Evolutionary conservation across 345 rosid species (phyloP).

Genomic region (Eucalyptus erythrocorys): DNA sequence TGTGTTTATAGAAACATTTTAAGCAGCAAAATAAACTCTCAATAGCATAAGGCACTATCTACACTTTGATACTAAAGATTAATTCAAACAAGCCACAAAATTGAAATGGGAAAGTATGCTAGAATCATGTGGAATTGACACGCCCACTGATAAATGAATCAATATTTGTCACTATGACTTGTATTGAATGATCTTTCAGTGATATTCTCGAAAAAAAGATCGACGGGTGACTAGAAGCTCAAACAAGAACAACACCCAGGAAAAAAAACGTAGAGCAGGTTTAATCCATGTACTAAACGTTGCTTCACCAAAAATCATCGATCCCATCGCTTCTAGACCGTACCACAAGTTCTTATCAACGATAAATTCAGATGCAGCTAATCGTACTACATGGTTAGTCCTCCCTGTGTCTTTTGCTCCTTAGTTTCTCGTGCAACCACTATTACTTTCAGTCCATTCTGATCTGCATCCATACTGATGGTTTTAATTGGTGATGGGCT

Average conservation of each 20-base stretch:
- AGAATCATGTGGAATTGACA: neutral
- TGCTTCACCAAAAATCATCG: neutral
- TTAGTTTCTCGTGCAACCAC: slow-evolving; percentile 3
- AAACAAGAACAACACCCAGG: neutral
- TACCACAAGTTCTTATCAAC: neutral
- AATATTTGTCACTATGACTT: neutral
- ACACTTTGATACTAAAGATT: neutral
- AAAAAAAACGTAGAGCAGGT: neutral
- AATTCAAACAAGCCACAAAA: neutral
- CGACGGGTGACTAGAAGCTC: neutral
- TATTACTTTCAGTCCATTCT: slow-evolving; percentile 5
- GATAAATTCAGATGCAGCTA: neutral
- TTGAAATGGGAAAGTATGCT: no score
- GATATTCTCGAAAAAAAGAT: neutral
- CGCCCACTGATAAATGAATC: neutral
- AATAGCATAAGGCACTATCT: neutral
- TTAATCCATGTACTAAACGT: neutral
- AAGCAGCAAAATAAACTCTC: neutral
- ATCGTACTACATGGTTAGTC: neutral
- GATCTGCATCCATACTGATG: slow-evolving; percentile 24
- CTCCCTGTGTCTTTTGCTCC: neutral
- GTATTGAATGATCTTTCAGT: neutral
- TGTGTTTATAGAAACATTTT: neutral
- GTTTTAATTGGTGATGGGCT: no score
- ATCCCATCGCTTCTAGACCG: rapidly evolving